Evolutionary conservation across 2,329 filamentous ascomycete species (phyloP).

Genomic region (Fusarium foetens): DNA sequence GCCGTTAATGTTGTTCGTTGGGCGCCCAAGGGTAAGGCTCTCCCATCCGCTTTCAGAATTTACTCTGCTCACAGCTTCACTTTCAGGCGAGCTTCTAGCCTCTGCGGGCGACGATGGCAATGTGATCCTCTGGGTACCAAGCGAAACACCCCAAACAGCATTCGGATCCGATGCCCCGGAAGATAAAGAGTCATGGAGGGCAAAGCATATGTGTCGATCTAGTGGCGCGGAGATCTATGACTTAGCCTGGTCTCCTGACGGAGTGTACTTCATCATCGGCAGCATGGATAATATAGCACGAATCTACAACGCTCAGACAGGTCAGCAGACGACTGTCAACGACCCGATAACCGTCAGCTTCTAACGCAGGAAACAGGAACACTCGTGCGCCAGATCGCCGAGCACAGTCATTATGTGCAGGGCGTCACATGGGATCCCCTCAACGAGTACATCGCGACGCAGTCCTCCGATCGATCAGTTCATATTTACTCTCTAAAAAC

Average conservation of each 20-base stretch:
- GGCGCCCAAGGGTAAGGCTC: constrained; percentile 82
- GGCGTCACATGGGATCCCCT: constrained; percentile 98
- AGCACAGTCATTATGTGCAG: constrained; percentile 98
- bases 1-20: constrained; percentile 98
- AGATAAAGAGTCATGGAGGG: constrained; percentile 96
- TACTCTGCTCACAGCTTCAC: constrained; percentile 27
- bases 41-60: background rate
- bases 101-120: constrained; percentile 98
- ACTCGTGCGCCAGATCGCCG: constrained; percentile 90
- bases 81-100: constrained; percentile 85
- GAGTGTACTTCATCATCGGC: constrained; percentile 93
- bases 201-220: constrained; percentile 97
- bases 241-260: constrained; percentile 98
- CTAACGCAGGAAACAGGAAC: constrained; percentile 53
- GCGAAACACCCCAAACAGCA: constrained; percentile 73
- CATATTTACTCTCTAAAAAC: constrained; percentile 97
- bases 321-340: constrained; percentile 58
- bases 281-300: constrained; percentile 99
- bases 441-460: constrained; percentile 97
- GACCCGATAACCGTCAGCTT: background rate
- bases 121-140: constrained; percentile 93
- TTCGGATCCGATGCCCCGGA: constrained; percentile 89
- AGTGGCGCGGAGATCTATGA: constrained; percentile 98
- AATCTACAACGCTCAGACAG: constrained; percentile 94
- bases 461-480: constrained; percentile 96